Percentiles rank a stretch among this genome's conserved stretches.
These are phyloP conservation scores for Lepiota venenata DNA, from an alignment of 768 basidiomycete genomes.

Conservation along the genomic window DNA sequence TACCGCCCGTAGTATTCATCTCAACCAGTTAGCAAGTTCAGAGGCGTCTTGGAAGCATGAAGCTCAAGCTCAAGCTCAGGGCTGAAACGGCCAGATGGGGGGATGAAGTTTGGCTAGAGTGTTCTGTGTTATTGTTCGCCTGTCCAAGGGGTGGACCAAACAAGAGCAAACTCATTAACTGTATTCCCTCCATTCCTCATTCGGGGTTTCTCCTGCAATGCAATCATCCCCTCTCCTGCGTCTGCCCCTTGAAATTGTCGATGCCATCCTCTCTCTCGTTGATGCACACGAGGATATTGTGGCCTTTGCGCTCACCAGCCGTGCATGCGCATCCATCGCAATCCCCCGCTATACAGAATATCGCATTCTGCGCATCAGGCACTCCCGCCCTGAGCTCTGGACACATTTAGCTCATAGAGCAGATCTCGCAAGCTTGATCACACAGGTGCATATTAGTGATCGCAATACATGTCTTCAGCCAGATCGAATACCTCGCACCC, in stretches of 20 bases:
- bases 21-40: too few relatives aligned
- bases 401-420: constrained; percentile 46
- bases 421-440: constrained; percentile 46
- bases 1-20: too few relatives aligned
- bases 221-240: constrained; percentile 23
- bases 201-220: not conserved
- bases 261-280: constrained; percentile 43
- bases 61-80: too few relatives aligned
- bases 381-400: constrained; percentile 39
- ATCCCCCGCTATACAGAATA: constrained; percentile 50
- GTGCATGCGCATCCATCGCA: constrained; percentile 30
- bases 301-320: constrained; percentile 42
- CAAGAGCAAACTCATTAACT: constrained; percentile 1
- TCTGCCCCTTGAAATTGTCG: constrained; percentile 46
- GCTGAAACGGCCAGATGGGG: too few relatives aligned
- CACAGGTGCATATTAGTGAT: constrained; percentile 43
- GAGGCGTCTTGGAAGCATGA: too few relatives aligned
- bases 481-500: constrained; percentile 38
- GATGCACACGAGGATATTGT: constrained; percentile 38
- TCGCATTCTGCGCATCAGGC: constrained; percentile 42
- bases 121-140: too few relatives aligned
- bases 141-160: not conserved
- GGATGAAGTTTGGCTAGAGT: too few relatives aligned
- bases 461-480: constrained; percentile 30
- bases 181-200: not conserved